Evolutionary conservation across 2,329 filamentous ascomycete genomes (phyloP), one percentile per base, ranked within the genome.

Genomic region (Penicillium sp.): DNA sequence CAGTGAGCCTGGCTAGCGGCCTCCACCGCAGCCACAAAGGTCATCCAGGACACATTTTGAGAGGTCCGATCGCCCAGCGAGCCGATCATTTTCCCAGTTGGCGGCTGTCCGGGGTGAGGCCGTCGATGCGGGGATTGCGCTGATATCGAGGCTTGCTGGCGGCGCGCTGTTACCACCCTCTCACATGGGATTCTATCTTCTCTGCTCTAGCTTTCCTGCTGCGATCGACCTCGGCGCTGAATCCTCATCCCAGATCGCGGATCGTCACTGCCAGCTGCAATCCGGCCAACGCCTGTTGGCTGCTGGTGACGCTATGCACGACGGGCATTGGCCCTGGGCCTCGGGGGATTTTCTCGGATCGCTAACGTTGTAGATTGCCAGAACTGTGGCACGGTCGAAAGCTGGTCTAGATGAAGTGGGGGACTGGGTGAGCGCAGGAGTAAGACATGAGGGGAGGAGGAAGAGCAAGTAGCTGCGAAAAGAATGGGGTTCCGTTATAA

Each of bases 171-270:
- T 6, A 28, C 6, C 10, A 11, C 11, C 15, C 21, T 36, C 32
- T 45, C 44, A 47, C 47, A 45, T 47, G 40, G 18, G 11, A 29
- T 26, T 28, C 20, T 27, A 38, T 28, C 17, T 14, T 21, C 25
- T 14, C 9, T 38, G n/a, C n/a, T n/a, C n/a, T n/a, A n/a, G n/a
- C n/a, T n/a, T n/a, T 16, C 20, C n/a, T 14, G n/a, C n/a, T 11
- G 27, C 14, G 38, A 42, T 45, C 41, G 38, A 45, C 41, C 41
- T 41, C 41, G 44, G 44, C 28, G 36, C 30, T 32, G 27, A 26
- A 15, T 37, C 20, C 34, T 40, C 17, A 35, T 30, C 17, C 29
- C 27, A 27, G 15, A 41, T 37, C 37, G 43, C 20, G 19, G 29
- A 33, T 27, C 40, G 35, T 34, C 40, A 37, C 26, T 41, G 44